Evolutionary conservation across 2,329 filamentous ascomycete genomes (phyloP).

Genomic region (Eutypella sp.): DNA sequence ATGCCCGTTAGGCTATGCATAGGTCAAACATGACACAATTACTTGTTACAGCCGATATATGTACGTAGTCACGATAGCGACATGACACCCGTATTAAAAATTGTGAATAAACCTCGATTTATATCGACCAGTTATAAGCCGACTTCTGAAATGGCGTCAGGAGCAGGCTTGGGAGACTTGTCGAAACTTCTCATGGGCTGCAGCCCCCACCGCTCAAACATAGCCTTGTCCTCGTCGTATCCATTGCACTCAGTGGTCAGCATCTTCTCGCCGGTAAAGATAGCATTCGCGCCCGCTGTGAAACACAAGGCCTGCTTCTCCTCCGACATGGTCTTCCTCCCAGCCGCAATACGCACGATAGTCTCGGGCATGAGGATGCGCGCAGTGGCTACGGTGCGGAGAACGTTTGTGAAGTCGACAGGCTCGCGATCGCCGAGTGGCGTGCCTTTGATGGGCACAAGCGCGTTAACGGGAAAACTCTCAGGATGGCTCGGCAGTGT

Average conservation of each 20-base stretch:
- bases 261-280: conserved; percentile 96
- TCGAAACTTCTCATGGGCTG: conserved; percentile 60
- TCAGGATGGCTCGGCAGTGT: conserved; percentile 80
- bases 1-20: not conserved
- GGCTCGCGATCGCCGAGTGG: conserved; percentile 71
- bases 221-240: conserved; percentile 80
- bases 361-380: conserved; percentile 77
- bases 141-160: too few relatives aligned
- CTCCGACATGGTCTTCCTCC: conserved; percentile 77
- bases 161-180: conserved; percentile 10
- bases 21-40: not conserved
- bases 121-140: too few relatives aligned
- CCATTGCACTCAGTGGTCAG: conserved; percentile 86
- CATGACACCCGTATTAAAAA: too few relatives aligned
- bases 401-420: conserved; percentile 70
- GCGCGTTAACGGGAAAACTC: conserved; percentile 85
- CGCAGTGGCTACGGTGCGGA: conserved; percentile 80
- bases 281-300: conserved; percentile 86
- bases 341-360: conserved; percentile 82
- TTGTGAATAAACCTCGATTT: too few relatives aligned
- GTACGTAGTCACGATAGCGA: too few relatives aligned
- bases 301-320: conserved; percentile 88
- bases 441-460: conserved; percentile 87
- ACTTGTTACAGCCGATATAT: too few relatives aligned
- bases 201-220: conserved; percentile 81